Conservation (phyloP, 257 asterid genomes). For the Gardenia jasminoides region DNA sequence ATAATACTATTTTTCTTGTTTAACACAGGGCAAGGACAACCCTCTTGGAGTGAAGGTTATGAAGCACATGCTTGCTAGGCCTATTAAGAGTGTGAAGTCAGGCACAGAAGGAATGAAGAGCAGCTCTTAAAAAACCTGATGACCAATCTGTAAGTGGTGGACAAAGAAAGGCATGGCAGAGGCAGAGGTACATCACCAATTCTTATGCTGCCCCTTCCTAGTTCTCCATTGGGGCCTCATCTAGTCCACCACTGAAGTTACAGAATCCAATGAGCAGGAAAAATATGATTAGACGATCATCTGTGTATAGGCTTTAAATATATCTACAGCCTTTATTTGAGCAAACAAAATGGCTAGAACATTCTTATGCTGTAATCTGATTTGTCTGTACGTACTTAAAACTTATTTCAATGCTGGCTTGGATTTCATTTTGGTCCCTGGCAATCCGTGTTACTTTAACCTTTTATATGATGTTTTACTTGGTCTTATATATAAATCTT, state of each 20-base stretch:
- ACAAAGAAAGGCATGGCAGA: conserved; percentile 1
- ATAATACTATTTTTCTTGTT: not conserved
- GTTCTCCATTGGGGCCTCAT: not conserved
- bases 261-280: not conserved
- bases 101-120: conserved; percentile 31
- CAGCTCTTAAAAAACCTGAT: conserved; percentile 25
- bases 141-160: conserved; percentile 18
- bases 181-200: conserved; percentile 3
- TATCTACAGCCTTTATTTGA: conserved; percentile 16
- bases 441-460: not conserved
- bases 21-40: conserved; percentile 55
- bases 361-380: conserved; percentile 8
- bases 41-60: conserved; percentile 72
- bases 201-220: not conserved
- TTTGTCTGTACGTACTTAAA: not conserved
- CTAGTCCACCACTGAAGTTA: conserved; percentile 15
- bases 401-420: not conserved
- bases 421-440: not conserved
- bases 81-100: conserved; percentile 35
- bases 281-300: conserved; percentile 19
- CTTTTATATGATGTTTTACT: too few species aligned
- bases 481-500: too few species aligned
- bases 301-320: conserved; percentile 31
- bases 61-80: conserved; percentile 55
- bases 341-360: not conserved